Base-by-base conservation (phyloP, 345 rosid species). In the Citrus australasica region DNA sequence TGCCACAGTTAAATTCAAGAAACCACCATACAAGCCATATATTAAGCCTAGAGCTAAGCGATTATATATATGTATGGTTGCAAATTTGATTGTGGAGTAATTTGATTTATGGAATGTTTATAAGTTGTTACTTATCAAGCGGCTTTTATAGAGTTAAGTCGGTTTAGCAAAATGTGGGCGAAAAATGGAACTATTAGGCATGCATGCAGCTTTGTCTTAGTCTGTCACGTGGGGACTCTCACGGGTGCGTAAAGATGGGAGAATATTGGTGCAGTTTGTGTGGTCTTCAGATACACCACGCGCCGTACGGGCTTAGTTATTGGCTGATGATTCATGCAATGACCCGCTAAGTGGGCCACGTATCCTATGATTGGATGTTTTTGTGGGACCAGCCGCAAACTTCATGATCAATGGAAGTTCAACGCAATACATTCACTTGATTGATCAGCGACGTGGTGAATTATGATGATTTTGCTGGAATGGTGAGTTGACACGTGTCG, bases 401-500 rank as follows among this genome's bases (percentile, higher is more conserved):
- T 6, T 42, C 4, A 3, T 4, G 37, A 38, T 38, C 40, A 16
- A 53, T 67, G 67, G 2, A 19, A 58, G 56, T 73, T 63, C 77
- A 67, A 79, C 51, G 51, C 17, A 42, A 10, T 0, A 51, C 56
- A 4, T 16, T 16, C 73, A 69, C n/a, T 10, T 38, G 28, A 1
- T 7, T 14, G 9, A 22, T 0, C 24, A 46, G 3, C 38, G 21
- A 55, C 28, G 38, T 27, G 65, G 4, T 60, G 65, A 55, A 25
- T 76, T 35, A 42, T 37, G 48, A 13, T 9, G 53, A 70, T 11
- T 11, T 46, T 46, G 51, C 51, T 13, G 51, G 22, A 46, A 48
- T 16, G 51, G 70, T 65, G 77, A 72, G 10, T 13, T 5, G 88
- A 79, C 91, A 87, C 89, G 90, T 90, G 90, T 84, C 80, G 5